Percentiles rank a stretch among this genome's conserved stretches.
These are phyloP conservation scores for Penicillium oxalicum DNA, from an alignment of 2,329 filamentous ascomycete genomes.

Conservation along the genomic window DNA sequence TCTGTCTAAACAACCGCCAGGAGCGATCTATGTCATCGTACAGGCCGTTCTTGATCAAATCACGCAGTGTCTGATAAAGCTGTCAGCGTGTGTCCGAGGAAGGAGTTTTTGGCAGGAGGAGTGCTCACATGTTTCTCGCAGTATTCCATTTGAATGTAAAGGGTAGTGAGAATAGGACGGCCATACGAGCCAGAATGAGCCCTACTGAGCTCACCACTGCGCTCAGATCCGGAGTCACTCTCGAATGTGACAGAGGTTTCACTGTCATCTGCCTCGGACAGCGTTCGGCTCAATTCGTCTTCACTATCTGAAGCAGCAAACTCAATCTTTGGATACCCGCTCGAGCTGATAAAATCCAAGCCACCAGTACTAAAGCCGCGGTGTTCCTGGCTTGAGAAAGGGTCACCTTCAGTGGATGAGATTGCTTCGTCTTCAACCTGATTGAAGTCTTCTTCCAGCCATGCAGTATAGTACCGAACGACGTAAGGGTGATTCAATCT, in stretches of 20 bases:
- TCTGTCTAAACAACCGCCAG: slow-evolving; percentile 87
- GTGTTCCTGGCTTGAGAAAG: slow-evolving; percentile 27
- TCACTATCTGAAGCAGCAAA: slow-evolving; percentile 56
- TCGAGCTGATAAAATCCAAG: slow-evolving; percentile 89
- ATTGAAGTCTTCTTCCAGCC: slow-evolving; percentile 66
- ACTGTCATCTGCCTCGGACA: slow-evolving; percentile 30
- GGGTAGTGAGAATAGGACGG: slow-evolving; percentile 60
- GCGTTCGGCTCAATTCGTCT: slow-evolving; percentile 38
- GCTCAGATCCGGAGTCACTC: slow-evolving; percentile 22
- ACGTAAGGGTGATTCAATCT: slow-evolving; percentile 82
- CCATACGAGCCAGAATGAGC: slow-evolving; percentile 45
- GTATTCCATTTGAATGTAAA: slow-evolving; percentile 99
- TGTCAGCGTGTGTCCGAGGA: neutral
- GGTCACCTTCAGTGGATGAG: slow-evolving; percentile 51
- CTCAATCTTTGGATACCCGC: slow-evolving; percentile 67
- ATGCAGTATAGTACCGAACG: slow-evolving; percentile 90
- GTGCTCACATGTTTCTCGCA: slow-evolving; percentile 73
- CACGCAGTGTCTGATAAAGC: slow-evolving; percentile 64
- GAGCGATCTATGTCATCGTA: slow-evolving; percentile 68
- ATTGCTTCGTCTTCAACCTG: slow-evolving; percentile 39
- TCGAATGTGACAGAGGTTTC: slow-evolving; percentile 20
- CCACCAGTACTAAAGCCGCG: slow-evolving; percentile 65
- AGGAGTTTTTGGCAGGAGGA: too few species aligned
- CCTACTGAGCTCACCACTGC: slow-evolving; percentile 32
- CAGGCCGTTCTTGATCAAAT: slow-evolving; percentile 73